Evolutionary conservation across 805 yeast species (phyloP).

Genomic region (Nematodospora valgi): DNA sequence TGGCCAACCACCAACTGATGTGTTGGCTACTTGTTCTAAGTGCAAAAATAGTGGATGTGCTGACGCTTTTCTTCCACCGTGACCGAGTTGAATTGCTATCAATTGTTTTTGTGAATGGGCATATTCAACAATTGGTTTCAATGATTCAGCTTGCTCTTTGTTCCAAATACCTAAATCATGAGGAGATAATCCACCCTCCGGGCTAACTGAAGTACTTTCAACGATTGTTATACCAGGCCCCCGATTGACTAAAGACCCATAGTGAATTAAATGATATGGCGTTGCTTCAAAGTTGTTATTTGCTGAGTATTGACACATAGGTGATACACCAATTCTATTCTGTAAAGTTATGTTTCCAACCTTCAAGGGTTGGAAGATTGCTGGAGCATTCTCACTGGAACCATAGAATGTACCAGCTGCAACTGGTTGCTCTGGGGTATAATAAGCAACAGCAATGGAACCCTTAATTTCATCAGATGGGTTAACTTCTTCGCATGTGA

Average conservation of each 20-base stretch:
- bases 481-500: constrained; percentile 3
- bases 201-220: constrained; percentile 43
- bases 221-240: constrained; percentile 49
- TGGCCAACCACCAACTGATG: constrained; percentile 40
- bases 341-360: constrained; percentile 38
- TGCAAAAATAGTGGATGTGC: constrained; percentile 28
- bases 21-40: constrained; percentile 26
- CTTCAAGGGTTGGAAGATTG: constrained; percentile 41
- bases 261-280: constrained; percentile 47
- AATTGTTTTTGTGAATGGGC: constrained; percentile 42
- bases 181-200: constrained; percentile 42
- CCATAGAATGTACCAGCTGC: constrained; percentile 31
- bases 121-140: constrained; percentile 40
- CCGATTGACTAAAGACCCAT: constrained; percentile 43
- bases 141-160: constrained; percentile 44
- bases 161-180: constrained; percentile 49
- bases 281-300: constrained; percentile 36
- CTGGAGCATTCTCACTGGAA: constrained; percentile 25
- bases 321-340: constrained; percentile 55
- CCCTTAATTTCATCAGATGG: constrained; percentile 8
- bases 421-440: constrained; percentile 28
- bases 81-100: constrained; percentile 54
- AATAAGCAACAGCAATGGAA: constrained; percentile 16
- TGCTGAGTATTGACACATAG: constrained; percentile 54
- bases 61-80: constrained; percentile 50